phyloP scores from a whole-genome alignment of 257 asterid species.

The Solanum sejunctum region DNA sequence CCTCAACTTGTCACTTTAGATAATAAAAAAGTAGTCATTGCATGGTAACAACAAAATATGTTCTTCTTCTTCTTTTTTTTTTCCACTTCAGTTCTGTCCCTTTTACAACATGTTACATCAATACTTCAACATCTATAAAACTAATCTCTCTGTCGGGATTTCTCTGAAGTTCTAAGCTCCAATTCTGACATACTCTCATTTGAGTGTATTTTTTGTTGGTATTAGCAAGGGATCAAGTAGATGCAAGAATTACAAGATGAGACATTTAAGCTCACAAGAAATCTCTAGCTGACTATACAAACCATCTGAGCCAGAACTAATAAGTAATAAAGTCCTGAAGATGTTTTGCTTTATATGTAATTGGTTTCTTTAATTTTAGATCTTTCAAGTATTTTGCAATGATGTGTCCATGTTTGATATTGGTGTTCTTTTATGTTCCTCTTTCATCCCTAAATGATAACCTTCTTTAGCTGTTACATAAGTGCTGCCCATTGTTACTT shows the following conservation, averaged over 20 bases:
- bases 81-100: neutral
- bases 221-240: too few species aligned
- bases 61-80: neutral
- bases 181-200: neutral
- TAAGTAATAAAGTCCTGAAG: too few species aligned
- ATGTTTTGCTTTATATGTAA: neutral
- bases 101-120: neutral
- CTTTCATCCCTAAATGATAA: too few species aligned
- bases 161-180: neutral
- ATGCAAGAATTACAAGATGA: too few species aligned
- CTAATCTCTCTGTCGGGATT: neutral
- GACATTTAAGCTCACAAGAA: too few species aligned
- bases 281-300: too few species aligned
- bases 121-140: neutral
- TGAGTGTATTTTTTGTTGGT: neutral
- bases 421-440: too few species aligned
- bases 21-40: neutral
- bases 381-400: neutral
- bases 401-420: too few species aligned
- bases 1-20: neutral
- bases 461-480: too few species aligned
- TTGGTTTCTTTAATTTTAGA: neutral
- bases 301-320: too few species aligned
- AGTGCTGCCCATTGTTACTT: neutral
- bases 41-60: neutral